Percentiles rank a stretch among this genome's conserved stretches.
phyloP scores from a whole-genome alignment of 495 filamentous ascomycete species.

The Hypoxylon fuscum region DNA sequence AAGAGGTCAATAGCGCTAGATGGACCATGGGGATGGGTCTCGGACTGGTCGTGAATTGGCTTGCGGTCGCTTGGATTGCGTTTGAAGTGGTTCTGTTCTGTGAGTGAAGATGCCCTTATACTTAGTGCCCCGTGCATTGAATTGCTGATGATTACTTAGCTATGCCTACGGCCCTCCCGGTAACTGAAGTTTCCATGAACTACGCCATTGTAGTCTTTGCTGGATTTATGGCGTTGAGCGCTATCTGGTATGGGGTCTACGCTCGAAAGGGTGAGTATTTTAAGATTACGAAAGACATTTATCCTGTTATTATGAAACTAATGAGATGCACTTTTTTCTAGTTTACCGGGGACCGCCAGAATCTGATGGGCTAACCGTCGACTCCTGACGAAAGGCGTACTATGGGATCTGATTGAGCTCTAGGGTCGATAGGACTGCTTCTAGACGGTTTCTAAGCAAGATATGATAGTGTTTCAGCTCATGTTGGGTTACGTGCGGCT shows the following conservation, averaged over 20 bases:
- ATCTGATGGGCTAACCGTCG: conserved; percentile 37
- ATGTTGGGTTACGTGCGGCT: no score
- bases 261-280: conserved; percentile 39
- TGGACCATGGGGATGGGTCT: conserved; percentile 63
- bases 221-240: conserved; percentile 64
- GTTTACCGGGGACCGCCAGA: conserved; percentile 42
- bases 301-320: conserved; percentile 6
- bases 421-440: no score
- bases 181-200: conserved; percentile 66
- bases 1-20: conserved; percentile 57
- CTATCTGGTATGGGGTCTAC: conserved; percentile 52
- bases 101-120: no score
- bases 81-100: conserved; percentile 70
- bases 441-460: no score
- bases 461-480: no score
- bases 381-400: conserved; percentile 9
- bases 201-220: conserved; percentile 71
- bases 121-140: no score
- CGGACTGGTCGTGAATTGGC: conserved; percentile 54
- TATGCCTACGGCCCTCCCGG: conserved; percentile 68
- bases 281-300: background rate
- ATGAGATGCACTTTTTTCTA: conserved; percentile 2
- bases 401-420: background rate
- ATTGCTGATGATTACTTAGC: no score
- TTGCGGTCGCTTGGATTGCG: conserved; percentile 57